Evolutionary conservation across 441 rosid genomes (phyloP).

Genomic region (Gossypium schwendimanii): DNA sequence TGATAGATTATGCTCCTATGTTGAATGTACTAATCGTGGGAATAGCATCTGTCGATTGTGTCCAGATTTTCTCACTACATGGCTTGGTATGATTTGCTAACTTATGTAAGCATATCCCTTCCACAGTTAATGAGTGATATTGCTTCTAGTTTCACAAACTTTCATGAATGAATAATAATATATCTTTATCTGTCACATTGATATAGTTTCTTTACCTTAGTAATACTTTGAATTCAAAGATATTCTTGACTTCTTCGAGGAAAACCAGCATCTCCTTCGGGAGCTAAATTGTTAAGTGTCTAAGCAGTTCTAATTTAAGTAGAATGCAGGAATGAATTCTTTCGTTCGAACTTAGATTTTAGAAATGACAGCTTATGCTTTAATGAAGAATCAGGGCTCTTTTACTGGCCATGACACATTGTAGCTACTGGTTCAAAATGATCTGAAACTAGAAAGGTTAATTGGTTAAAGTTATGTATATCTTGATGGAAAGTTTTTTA

Average conservation of each 20-base stretch:
- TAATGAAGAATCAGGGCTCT: background rate
- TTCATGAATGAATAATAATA: background rate
- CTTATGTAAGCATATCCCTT: constrained; percentile 2
- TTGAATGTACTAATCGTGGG: constrained; percentile 62
- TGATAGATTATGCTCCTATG: constrained; percentile 61
- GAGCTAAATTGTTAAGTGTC: background rate
- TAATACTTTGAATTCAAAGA: background rate
- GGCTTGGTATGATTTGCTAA: constrained; percentile 48
- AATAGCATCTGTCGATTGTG: constrained; percentile 63
- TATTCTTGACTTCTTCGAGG: background rate
- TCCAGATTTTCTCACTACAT: constrained; percentile 71
- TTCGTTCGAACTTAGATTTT: background rate
- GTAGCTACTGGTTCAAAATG: background rate
- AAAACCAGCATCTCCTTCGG: background rate
- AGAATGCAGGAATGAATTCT: background rate
- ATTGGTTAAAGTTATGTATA: background rate
- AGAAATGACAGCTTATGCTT: background rate
- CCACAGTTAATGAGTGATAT: background rate
- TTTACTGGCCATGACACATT: background rate
- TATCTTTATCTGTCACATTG: background rate
- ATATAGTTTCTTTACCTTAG: constrained; percentile 1
- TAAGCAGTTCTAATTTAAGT: background rate
- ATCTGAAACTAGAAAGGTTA: background rate
- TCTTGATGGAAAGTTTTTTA: background rate
- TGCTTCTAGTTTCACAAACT: background rate